Conservation (phyloP, 2,329 filamentous ascomycete genomes). For the Colletotrichum kahawae region DNA sequence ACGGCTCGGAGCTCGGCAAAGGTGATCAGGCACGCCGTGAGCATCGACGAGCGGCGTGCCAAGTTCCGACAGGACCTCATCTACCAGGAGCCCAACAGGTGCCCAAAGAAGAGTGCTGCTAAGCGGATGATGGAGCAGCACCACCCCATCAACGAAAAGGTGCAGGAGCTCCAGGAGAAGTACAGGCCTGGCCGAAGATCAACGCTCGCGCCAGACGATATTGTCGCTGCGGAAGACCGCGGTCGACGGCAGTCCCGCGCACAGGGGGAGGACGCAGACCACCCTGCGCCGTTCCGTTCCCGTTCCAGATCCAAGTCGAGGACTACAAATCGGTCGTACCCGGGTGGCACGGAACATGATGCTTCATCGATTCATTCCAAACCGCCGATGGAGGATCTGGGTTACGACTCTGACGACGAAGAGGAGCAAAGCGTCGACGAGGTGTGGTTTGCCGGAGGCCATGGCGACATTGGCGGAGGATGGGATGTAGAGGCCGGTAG, state of each 20-base stretch:
- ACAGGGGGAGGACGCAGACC: slow-evolving; percentile 27
- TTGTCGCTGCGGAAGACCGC: slow-evolving; percentile 10
- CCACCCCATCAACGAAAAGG: slow-evolving; percentile 23
- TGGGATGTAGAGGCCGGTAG: slow-evolving; percentile 64
- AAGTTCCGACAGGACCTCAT: slow-evolving; percentile 77
- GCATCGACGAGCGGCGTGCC: slow-evolving; percentile 72
- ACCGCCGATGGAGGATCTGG: slow-evolving; percentile 29
- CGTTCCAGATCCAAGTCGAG: slow-evolving; percentile 35
- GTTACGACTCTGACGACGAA: slow-evolving; percentile 49
- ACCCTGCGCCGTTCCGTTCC: slow-evolving; percentile 46
- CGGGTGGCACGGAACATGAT: neutral
- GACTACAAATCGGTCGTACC: neutral
- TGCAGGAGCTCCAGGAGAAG: slow-evolving; percentile 37
- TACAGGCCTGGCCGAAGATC: slow-evolving; percentile 32
- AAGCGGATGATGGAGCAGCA: slow-evolving; percentile 25
- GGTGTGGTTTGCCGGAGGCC: slow-evolving; percentile 80
- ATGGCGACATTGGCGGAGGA: slow-evolving; percentile 80
- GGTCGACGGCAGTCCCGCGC: neutral
- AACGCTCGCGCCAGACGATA: slow-evolving; percentile 16
- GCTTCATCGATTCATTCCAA: slow-evolving; percentile 11
- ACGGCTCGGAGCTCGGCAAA: slow-evolving; percentile 61
- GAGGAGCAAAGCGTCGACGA: slow-evolving; percentile 76
- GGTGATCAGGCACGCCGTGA: slow-evolving; percentile 72
- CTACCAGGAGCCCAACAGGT: slow-evolving; percentile 48
- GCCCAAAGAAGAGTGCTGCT: slow-evolving; percentile 24